Evolutionary conservation across 305 asterid species (phyloP).

Genomic region (Fraxinus latifolia): DNA sequence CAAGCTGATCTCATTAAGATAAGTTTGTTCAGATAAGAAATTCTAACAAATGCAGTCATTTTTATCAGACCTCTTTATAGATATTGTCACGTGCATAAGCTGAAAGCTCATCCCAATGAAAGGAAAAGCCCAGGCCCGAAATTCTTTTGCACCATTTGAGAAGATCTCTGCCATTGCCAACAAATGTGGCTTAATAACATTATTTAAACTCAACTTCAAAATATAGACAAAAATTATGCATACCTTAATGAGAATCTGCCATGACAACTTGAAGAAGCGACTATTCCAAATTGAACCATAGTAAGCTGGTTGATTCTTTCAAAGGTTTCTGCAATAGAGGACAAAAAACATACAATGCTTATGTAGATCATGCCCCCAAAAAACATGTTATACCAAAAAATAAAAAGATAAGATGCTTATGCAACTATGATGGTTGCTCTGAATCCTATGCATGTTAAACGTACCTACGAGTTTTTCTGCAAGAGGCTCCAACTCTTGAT

Average conservation of each 20-base stretch:
- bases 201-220: constrained; percentile 6
- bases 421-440: not conserved
- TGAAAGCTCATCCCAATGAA: constrained; percentile 41
- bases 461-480: constrained; percentile 65
- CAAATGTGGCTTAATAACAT: constrained; percentile 17
- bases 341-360: constrained; percentile 1
- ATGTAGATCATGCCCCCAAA: not conserved
- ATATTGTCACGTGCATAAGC: constrained; percentile 48
- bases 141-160: constrained; percentile 91
- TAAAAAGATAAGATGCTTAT: not conserved
- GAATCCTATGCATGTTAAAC: not conserved
- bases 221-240: not conserved
- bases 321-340: constrained; percentile 61
- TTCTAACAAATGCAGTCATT: not conserved
- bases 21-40: constrained; percentile 11
- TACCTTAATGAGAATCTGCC: constrained; percentile 87
- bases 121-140: constrained; percentile 43
- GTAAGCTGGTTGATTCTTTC: constrained; percentile 55
- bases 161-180: constrained; percentile 64
- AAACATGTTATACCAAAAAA: not conserved
- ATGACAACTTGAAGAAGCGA: constrained; percentile 38
- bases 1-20: constrained; percentile 17
- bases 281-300: constrained; percentile 45
- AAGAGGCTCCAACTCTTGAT: constrained; percentile 58
- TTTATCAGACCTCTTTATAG: constrained; percentile 64